Base-by-base conservation (phyloP, 2,329 filamentous ascomycete species). In the Chaetomium sp. region DNA sequence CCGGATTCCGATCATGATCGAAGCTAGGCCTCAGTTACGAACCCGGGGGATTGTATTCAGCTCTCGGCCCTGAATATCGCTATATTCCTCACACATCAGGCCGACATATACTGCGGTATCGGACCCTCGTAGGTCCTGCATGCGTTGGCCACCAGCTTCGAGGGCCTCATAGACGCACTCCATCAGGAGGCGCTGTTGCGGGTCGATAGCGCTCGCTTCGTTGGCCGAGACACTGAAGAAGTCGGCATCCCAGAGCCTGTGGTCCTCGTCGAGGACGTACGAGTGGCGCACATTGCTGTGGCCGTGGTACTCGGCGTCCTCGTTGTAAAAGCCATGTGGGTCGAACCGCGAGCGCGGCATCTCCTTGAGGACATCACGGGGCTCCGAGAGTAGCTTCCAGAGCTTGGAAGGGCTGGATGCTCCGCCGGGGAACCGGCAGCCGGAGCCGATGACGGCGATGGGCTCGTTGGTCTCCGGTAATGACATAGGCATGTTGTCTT, bases 41-140 rank as follows among this genome's bases (percentile, higher is more conserved):
- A n/a, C n/a, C n/a, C n/a, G n/a, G n/a, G n/a, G n/a, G n/a, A n/a
- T n/a, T n/a, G n/a, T n/a, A n/a, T n/a, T n/a, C n/a, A n/a, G n/a
- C n/a, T n/a, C n/a, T n/a, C n/a, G n/a, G n/a, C n/a, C n/a, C n/a
- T n/a, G n/a, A n/a, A n/a, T n/a, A n/a, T n/a, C n/a, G n/a, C n/a
- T n/a, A n/a, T n/a, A n/a, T n/a, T 78, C 76, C 7, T 61, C 65
- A 0, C 65, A 69, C 66, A 75, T 75, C 19, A 66, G 62, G 21
- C 76, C 78, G 0, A 76, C 73, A 59, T 75, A 77, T 0, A 76
- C 73, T n/a, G 67, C 71, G 0, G 76, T 76, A 0, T 72, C 58
- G 0, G 72, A 72, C 1, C 75, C 75, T 0, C 57, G 64, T 0
- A 76, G 61, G 0, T 65, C 33, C 19, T 71, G n/a, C n/a, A n/a